phyloP scores from a whole-genome alignment of 73 alveolate genomes.

The Paramecium octaurelia region DNA sequence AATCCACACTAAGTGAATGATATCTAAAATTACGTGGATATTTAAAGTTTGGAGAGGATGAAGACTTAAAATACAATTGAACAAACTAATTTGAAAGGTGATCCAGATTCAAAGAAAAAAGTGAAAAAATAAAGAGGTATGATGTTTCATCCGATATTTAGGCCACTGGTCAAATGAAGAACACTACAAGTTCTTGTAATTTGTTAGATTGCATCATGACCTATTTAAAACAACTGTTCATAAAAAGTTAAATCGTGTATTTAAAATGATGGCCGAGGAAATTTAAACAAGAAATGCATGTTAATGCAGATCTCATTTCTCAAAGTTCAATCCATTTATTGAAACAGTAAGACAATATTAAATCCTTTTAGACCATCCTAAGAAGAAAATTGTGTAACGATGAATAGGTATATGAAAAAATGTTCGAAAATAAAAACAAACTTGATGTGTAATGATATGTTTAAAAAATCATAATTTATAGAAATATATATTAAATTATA shows the following conservation, averaged over 20 bases:
- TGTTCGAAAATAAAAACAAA: conserved; percentile 1
- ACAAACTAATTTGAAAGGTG: neutral
- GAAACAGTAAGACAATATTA: neutral
- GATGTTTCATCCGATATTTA: neutral
- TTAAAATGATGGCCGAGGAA: conserved; percentile 24
- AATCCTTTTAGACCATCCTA: neutral
- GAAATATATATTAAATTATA: neutral
- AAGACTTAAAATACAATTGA: neutral
- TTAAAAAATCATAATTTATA: neutral
- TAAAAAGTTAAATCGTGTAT: neutral
- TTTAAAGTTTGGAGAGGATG: neutral
- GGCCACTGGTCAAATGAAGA: conserved; percentile 43
- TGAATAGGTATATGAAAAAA: conserved; percentile 32
- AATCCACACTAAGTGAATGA: neutral
- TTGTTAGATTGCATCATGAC: neutral
- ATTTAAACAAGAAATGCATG: conserved; percentile 14
- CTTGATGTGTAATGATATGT: neutral
- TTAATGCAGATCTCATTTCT: conserved; percentile 34
- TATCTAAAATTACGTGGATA: neutral
- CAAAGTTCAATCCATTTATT: conserved; percentile 3
- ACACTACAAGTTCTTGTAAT: neutral
- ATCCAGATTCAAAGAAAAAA: neutral
- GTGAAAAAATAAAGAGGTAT: neutral
- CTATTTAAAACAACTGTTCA: neutral
- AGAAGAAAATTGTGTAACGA: neutral